Evolutionary conservation across 345 rosid genomes (phyloP).

Genomic region (Bretschneidera sinensis): DNA sequence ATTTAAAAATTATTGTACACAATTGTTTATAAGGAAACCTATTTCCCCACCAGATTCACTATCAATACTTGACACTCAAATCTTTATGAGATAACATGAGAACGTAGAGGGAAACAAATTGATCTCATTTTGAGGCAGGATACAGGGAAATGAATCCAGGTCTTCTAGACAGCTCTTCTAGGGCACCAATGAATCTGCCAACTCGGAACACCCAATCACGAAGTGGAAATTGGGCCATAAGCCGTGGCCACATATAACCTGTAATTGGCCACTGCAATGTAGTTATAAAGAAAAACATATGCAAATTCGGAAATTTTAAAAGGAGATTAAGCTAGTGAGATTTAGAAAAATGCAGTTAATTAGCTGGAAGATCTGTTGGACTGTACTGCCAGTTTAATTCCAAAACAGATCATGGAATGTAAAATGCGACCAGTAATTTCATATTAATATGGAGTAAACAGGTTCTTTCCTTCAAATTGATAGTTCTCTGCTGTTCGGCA

Average conservation of each 20-base stretch:
- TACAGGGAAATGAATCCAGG: background rate
- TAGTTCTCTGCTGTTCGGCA: background rate
- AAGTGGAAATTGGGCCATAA: background rate
- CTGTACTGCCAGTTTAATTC: no score
- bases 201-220: background rate
- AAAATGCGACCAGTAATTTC: no score
- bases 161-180: background rate
- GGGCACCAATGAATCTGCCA: background rate
- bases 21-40: background rate
- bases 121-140: background rate
- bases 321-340: background rate
- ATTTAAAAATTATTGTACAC: no score
- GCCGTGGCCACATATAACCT: slow-evolving; percentile 9
- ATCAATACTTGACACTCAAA: background rate
- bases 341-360: background rate
- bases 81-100: background rate
- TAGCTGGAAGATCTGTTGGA: background rate
- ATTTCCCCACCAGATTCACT: background rate
- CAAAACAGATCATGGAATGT: no score
- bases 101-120: background rate
- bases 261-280: slow-evolving; percentile 1
- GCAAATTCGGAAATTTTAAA: background rate
- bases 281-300: background rate
- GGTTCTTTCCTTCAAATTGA: no score
- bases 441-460: no score